Evolutionary conservation across 1,284 basidiomycete genomes (phyloP).

Genomic region (Sporisorium scitamineum): DNA sequence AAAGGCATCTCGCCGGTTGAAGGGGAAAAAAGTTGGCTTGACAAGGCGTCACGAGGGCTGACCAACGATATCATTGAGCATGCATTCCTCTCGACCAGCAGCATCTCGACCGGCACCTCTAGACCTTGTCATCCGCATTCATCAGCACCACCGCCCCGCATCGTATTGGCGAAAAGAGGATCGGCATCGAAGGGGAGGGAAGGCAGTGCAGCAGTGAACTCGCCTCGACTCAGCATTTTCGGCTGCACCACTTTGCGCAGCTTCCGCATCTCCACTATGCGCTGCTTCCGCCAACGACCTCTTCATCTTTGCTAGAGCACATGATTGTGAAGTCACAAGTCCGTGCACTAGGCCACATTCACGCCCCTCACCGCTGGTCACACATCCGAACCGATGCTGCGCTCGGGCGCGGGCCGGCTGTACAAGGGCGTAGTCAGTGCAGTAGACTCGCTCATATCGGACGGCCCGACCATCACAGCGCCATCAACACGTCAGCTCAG

Average conservation of each 20-base stretch:
- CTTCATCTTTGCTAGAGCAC: background rate
- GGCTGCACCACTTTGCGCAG: background rate
- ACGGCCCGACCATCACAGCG: background rate
- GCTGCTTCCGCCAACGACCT: background rate
- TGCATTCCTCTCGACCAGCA: background rate
- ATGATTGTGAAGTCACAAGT: background rate
- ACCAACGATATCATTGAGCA: conserved; percentile 2
- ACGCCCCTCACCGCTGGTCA: conserved; percentile 14
- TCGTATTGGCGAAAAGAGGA: too few relatives aligned
- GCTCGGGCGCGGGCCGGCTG: conserved; percentile 31
- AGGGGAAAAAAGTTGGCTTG: background rate
- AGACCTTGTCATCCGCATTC: background rate
- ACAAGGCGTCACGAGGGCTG: conserved; percentile 9
- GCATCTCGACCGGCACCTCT: conserved; percentile 4
- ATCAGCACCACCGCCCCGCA: too few relatives aligned
- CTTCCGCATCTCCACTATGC: conserved; percentile 12
- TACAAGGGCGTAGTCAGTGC: conserved; percentile 28
- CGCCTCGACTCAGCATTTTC: background rate
- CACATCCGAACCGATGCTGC: conserved; percentile 33
- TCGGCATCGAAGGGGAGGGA: background rate
- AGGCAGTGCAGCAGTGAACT: background rate
- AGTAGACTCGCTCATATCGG: conserved; percentile 3
- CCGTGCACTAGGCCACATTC: conserved; percentile 5
- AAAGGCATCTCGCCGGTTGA: background rate
- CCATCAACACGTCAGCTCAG: background rate